Percentiles rank a stretch among this genome's conserved stretches.
Conservation (phyloP, 192 early-diverging fungal species). For the Obelidium mucronatum region DNA sequence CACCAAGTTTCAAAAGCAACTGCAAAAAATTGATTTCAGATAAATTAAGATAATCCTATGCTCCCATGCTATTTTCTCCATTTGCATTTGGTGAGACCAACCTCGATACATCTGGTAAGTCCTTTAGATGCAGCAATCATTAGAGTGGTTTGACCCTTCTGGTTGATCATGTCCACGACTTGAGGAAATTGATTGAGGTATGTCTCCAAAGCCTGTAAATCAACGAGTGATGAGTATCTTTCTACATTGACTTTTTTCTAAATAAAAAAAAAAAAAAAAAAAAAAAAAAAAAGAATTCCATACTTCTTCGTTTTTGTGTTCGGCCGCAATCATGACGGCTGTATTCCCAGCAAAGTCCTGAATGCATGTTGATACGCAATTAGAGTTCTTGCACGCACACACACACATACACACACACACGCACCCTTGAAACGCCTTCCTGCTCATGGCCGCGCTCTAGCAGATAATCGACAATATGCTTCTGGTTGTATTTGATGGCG, state of each 20-base stretch:
- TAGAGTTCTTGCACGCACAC: too few relatives aligned
- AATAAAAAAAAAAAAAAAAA: too few relatives aligned
- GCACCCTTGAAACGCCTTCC: constrained; percentile 34
- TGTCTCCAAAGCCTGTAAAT: constrained; percentile 39
- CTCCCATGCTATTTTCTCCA: not conserved
- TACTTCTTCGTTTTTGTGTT: constrained; percentile 53
- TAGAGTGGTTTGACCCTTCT: constrained; percentile 53
- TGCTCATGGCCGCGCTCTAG: constrained; percentile 51
- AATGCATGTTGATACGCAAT: not conserved
- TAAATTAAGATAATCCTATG: not conserved
- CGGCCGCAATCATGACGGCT: constrained; percentile 52
- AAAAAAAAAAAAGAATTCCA: too few relatives aligned
- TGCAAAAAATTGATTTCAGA: not conserved
- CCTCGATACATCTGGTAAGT: constrained; percentile 40
- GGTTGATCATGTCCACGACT: constrained; percentile 45
- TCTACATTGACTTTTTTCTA: too few relatives aligned
- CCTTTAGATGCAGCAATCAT: constrained; percentile 52
- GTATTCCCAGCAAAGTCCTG: constrained; percentile 58
- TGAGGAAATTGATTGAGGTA: constrained; percentile 49
- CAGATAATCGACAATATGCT: constrained; percentile 52
- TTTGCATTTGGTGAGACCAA: too few relatives aligned
- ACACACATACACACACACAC: not conserved
- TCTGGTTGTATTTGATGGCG: constrained; percentile 57
- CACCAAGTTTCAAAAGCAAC: constrained; percentile 52
- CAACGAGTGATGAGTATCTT: too few relatives aligned